phyloP scores from a whole-genome alignment of 2,329 filamentous ascomycete genomes.

The Blumeria hordei region DNA sequence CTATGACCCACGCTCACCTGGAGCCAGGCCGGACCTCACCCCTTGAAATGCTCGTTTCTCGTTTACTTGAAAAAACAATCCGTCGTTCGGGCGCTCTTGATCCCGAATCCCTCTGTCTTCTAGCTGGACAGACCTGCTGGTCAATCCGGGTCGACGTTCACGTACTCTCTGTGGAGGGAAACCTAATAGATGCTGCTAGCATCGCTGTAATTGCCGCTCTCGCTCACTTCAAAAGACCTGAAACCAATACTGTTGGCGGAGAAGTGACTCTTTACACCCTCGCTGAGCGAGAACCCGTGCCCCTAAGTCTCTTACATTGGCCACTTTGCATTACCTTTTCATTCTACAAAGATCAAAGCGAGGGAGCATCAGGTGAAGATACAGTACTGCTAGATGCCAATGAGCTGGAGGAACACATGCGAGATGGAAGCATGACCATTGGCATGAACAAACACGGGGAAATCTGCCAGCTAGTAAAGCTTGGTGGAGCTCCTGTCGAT shows the following conservation, averaged over 20 bases:
- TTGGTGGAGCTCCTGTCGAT: conserved; percentile 63
- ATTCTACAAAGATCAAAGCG: conserved; percentile 33
- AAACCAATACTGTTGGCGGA: conserved; percentile 68
- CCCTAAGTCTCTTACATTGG: conserved; percentile 73
- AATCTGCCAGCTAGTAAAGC: conserved; percentile 40
- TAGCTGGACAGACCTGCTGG: conserved; percentile 81
- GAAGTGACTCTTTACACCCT: conserved; percentile 62
- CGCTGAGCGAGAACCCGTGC: conserved; percentile 71
- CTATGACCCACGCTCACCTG: not conserved
- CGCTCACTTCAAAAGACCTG: conserved; percentile 75
- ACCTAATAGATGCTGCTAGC: conserved; percentile 66
- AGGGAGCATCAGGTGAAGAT: conserved; percentile 40
- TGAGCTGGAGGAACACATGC: conserved; percentile 51
- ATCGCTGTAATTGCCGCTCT: conserved; percentile 71
- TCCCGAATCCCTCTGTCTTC: conserved; percentile 82
- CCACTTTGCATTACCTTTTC: conserved; percentile 81
- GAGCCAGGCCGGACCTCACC: conserved; percentile 17
- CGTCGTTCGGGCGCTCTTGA: conserved; percentile 80
- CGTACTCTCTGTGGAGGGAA: conserved; percentile 74
- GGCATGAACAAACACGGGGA: conserved; percentile 22
- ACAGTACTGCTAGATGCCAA: conserved; percentile 49
- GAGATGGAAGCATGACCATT: conserved; percentile 51
- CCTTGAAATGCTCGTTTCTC: not conserved
- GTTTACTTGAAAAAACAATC: conserved; percentile 67
- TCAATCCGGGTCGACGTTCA: conserved; percentile 78